These are phyloP conservation scores for Naganishia vaughanmartiniae DNA, from an alignment of 768 basidiomycete species.

Conservation along the genomic window DNA sequence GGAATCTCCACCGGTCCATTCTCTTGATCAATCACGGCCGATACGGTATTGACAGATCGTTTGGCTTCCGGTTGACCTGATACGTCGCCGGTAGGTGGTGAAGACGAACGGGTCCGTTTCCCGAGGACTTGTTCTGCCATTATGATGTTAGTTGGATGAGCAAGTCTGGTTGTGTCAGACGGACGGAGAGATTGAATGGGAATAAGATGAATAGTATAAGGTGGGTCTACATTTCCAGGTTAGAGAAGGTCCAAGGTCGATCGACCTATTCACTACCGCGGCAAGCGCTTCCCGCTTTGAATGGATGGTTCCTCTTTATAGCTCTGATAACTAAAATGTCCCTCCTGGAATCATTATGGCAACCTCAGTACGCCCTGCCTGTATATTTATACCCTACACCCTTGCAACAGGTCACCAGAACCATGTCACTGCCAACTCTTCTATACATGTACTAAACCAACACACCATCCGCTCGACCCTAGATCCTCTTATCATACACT, in stretches of 20 bases:
- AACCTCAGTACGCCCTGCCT: no score
- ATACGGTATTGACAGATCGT: conserved; percentile 32
- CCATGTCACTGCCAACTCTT: background rate
- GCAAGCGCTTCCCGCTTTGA: background rate
- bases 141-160: background rate
- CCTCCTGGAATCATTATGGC: no score
- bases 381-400: no score
- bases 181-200: background rate
- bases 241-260: background rate
- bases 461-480: background rate
- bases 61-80: conserved; percentile 45
- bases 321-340: no score
- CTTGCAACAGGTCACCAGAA: no score
- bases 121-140: conserved; percentile 32
- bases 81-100: conserved; percentile 27
- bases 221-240: background rate
- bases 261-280: background rate
- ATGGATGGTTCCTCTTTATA: no score
- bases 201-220: background rate
- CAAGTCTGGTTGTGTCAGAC: background rate
- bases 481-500: no score
- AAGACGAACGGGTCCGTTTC: conserved; percentile 30
- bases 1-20: conserved; percentile 36
- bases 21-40: conserved; percentile 3
- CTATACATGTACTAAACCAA: background rate